Conservation (phyloP, 1,284 basidiomycete species). For the Austroboletus niveus region DNA sequence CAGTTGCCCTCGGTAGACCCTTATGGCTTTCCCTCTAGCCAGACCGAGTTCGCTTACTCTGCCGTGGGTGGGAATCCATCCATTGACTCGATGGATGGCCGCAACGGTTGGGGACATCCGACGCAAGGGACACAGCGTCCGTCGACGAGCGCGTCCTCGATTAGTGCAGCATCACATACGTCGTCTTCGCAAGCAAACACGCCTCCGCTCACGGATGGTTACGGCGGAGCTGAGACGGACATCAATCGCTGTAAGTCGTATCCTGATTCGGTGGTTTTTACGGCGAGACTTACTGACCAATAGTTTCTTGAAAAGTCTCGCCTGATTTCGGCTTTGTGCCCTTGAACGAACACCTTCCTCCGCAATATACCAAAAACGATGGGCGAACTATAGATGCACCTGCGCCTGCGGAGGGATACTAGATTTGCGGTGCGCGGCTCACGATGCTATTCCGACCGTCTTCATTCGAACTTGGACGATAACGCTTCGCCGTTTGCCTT, state of each 20-base stretch:
- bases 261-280: conserved; percentile 22
- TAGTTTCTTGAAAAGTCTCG: conserved; percentile 52
- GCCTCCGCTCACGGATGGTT: conserved; percentile 65
- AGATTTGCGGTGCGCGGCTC: conserved; percentile 32
- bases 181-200: conserved; percentile 78
- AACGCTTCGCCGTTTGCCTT: conserved; percentile 26
- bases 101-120: conserved; percentile 44
- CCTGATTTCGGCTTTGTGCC: conserved; percentile 79
- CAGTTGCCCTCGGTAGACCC: conserved; percentile 67
- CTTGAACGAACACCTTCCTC: conserved; percentile 68
- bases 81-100: conserved; percentile 47
- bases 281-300: conserved; percentile 33
- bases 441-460: conserved; percentile 32
- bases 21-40: conserved; percentile 60
- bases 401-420: conserved; percentile 21
- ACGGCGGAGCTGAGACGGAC: conserved; percentile 59
- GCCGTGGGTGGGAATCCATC: conserved; percentile 48
- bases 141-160: conserved; percentile 70
- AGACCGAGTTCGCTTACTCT: conserved; percentile 77
- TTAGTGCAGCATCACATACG: conserved; percentile 66
- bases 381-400: conserved; percentile 46
- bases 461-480: conserved; percentile 36
- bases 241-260: conserved; percentile 74
- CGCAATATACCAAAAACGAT: conserved; percentile 62
- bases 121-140: conserved; percentile 47